Conservation (phyloP, 805 yeast genomes). For the Cyberlindnera suaveolens region DNA sequence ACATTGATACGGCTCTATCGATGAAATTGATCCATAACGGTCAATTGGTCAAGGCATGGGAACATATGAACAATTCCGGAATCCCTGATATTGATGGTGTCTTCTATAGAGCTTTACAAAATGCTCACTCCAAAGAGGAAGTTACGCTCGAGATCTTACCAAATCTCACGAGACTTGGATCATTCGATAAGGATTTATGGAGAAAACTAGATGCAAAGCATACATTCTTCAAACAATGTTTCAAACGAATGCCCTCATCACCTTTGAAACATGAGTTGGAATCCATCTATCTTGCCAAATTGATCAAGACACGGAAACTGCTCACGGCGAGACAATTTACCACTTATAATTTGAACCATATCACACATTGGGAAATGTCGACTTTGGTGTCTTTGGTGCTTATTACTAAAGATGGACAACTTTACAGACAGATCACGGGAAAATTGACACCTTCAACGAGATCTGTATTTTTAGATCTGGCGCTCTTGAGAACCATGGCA, state of each 20-base stretch:
- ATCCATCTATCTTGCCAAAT: constrained; percentile 8
- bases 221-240: constrained; percentile 4
- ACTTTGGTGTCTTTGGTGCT: constrained; percentile 1
- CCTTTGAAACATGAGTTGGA: constrained; percentile 4
- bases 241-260: constrained; percentile 1
- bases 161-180: constrained; percentile 2
- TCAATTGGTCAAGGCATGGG: constrained; percentile 4
- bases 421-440: not conserved
- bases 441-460: constrained; percentile 5
- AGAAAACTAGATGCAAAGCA: constrained; percentile 2
- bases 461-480: constrained; percentile 5
- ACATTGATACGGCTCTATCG: constrained; percentile 10
- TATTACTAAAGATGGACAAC: not conserved
- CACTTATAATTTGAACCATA: not conserved
- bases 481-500: not conserved
- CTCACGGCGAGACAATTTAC: constrained; percentile 3
- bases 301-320: constrained; percentile 5
- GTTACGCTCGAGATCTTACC: not conserved
- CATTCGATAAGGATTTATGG: constrained; percentile 7
- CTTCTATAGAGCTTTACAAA: constrained; percentile 8
- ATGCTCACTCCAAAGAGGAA: not conserved
- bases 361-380: constrained; percentile 1
- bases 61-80: constrained; percentile 2
- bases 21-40: constrained; percentile 5
- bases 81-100: constrained; percentile 9